Evolutionary conservation across 2,329 filamentous ascomycete genomes (phyloP).

Genomic region (Dactylella cylindrospora): DNA sequence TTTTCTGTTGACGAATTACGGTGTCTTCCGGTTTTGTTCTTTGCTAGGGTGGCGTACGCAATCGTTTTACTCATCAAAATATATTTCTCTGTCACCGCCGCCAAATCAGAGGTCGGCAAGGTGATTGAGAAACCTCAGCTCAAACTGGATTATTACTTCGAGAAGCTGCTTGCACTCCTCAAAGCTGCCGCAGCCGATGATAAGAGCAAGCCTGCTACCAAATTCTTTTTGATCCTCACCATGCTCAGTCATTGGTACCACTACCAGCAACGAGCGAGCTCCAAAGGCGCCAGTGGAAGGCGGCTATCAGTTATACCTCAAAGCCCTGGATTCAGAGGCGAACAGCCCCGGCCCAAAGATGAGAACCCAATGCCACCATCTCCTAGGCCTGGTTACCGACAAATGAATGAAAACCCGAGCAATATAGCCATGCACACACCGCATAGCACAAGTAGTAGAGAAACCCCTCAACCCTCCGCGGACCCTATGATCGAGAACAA

Average conservation of each 20-base stretch:
- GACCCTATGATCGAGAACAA: conserved; percentile 46
- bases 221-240: conserved; percentile 54
- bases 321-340: conserved; percentile 17
- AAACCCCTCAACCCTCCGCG: conserved; percentile 26
- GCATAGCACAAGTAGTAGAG: conserved; percentile 19
- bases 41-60: conserved; percentile 61
- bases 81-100: conserved; percentile 59
- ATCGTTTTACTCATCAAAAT: conserved; percentile 63
- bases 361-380: conserved; percentile 23
- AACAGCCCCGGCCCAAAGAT: conserved; percentile 7
- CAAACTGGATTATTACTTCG: conserved; percentile 61
- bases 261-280: conserved; percentile 49
- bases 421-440: conserved; percentile 20
- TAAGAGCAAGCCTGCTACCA: conserved; percentile 55
- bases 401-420: conserved; percentile 23
- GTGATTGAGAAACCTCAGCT: conserved; percentile 57
- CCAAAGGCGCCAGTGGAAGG: conserved; percentile 8
- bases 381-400: conserved; percentile 37
- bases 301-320: conserved; percentile 30
- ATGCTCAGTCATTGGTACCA: conserved; percentile 54
- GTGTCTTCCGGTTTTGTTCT: conserved; percentile 58
- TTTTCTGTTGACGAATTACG: conserved; percentile 64
- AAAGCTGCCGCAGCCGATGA: conserved; percentile 64
- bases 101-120: conserved; percentile 56
- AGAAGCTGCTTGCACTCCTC: conserved; percentile 70